Conservation (phyloP, 2,329 filamentous ascomycete genomes). For the Epichloe sibirici region DNA sequence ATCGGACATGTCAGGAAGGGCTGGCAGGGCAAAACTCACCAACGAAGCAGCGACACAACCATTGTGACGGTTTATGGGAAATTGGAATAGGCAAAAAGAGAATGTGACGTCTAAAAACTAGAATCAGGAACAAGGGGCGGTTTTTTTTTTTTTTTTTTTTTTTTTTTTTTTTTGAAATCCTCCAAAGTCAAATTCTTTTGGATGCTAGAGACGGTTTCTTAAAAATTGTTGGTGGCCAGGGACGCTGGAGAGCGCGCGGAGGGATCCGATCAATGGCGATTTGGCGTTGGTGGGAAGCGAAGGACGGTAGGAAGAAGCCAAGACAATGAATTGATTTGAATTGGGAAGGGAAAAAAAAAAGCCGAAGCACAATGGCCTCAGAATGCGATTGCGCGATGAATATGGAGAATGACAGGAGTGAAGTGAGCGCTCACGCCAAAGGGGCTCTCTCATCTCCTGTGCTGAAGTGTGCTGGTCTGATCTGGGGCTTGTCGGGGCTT, state of each 20-base stretch:
- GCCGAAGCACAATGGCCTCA: no score
- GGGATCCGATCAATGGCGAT: neutral
- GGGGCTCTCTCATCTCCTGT: no score
- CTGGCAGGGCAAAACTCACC: constrained; percentile 10
- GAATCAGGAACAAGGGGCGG: neutral
- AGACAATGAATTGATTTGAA: no score
- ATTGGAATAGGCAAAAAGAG: neutral
- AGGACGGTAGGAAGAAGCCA: neutral
- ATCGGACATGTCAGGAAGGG: neutral
- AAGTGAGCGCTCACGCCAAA: neutral
- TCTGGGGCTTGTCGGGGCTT: neutral
- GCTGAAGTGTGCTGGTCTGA: neutral
- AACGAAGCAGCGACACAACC: constrained; percentile 18
- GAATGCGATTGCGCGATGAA: no score
- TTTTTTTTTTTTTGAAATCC: neutral
- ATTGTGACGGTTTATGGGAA: constrained; percentile 1
- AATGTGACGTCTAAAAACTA: neutral
- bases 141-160: neutral
- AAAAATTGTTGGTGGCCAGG: neutral
- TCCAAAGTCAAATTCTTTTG: neutral
- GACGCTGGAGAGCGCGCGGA: neutral
- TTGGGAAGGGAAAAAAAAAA: neutral
- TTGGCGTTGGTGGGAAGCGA: neutral
- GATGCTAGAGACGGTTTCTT: neutral
- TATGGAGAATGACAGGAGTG: neutral